Percentiles rank a stretch among this genome's conserved stretches.
phyloP scores from a whole-genome alignment of 148 eudicot genomes.

The Amaranthus palmeri region DNA sequence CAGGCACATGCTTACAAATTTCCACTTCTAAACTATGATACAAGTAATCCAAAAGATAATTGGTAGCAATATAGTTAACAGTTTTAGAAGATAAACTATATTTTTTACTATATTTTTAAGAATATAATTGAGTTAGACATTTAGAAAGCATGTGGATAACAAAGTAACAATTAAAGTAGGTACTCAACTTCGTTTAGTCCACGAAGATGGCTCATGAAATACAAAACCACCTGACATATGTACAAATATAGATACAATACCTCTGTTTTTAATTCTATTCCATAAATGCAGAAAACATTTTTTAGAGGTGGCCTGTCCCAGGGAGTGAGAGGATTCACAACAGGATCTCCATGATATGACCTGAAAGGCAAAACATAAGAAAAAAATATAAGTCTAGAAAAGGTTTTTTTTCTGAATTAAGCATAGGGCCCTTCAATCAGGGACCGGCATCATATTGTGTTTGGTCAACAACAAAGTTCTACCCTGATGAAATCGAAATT shows the following conservation, averaged over 20 bases:
- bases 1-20: no score
- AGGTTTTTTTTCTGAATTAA: neutral
- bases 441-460: neutral
- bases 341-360: slow-evolving; percentile 84
- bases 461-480: neutral
- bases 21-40: no score
- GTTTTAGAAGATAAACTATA: no score
- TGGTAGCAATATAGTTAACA: no score
- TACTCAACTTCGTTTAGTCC: no score
- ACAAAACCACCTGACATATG: neutral
- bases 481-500: neutral
- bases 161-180: no score
- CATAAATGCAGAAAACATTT: slow-evolving; percentile 94
- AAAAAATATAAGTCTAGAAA: neutral
- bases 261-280: slow-evolving; percentile 88
- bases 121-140: no score
- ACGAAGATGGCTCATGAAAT: no score
- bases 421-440: neutral
- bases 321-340: slow-evolving; percentile 85
- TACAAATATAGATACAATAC: slow-evolving; percentile 30
- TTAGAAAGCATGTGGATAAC: no score
- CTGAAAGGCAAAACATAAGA: slow-evolving; percentile 35
- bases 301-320: slow-evolving; percentile 97
- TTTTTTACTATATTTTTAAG: no score
- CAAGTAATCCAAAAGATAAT: no score